phyloP scores from a whole-genome alignment of 2,329 filamentous ascomycete species.

The Paracamarosporium sp. region DNA sequence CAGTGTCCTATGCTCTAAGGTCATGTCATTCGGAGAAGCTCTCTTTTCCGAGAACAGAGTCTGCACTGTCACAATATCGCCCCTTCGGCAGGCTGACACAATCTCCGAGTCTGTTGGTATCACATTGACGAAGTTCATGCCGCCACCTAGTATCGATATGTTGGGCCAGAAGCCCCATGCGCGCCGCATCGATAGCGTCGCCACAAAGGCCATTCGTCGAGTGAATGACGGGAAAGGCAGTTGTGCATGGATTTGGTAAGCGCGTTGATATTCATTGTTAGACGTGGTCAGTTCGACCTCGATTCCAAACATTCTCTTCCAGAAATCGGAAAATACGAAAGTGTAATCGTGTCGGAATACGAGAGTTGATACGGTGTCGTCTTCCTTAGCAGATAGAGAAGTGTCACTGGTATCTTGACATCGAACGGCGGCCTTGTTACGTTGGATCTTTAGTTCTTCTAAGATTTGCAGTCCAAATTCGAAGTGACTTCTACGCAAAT shows the following conservation, averaged over 20 bases:
- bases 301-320: not conserved
- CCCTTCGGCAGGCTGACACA: constrained; percentile 7
- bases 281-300: not conserved
- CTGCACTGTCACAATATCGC: constrained; percentile 7
- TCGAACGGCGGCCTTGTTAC: not conserved
- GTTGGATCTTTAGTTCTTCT: not conserved
- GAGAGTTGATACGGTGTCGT: not conserved
- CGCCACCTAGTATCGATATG: not conserved
- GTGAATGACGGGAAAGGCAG: not conserved
- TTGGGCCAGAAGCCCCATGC: not conserved
- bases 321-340: not conserved
- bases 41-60: constrained; percentile 1
- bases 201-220: not conserved
- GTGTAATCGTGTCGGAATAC: not conserved
- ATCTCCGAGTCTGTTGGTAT: constrained; percentile 2
- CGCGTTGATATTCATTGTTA: constrained; percentile 2
- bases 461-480: not conserved
- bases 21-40: constrained; percentile 10
- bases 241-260: not conserved
- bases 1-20: not conserved
- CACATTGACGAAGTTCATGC: constrained; percentile 1
- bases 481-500: not conserved
- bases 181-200: not conserved
- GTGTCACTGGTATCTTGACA: no score
- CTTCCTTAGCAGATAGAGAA: not conserved